phyloP scores from a whole-genome alignment of 192 early-diverging fungal genomes.

The Coemansia sp. region DNA sequence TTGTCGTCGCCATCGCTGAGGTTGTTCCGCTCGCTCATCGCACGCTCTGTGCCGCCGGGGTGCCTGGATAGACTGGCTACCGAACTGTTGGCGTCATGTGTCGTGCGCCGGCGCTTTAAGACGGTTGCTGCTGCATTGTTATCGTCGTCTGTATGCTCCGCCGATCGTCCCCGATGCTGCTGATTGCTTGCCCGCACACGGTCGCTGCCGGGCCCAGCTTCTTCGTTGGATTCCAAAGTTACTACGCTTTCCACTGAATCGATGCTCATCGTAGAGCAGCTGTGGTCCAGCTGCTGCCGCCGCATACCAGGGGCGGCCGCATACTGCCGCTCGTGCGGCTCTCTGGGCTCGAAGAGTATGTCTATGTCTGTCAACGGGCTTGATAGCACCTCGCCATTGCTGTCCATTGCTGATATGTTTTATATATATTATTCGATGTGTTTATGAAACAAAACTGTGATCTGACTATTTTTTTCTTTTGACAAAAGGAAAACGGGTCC shows the following conservation, averaged over 20 bases:
- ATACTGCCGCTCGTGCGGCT: not conserved
- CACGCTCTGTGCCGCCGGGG: not conserved
- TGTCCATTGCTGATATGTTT: too few species aligned
- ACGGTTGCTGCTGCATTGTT: not conserved
- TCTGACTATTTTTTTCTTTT: too few species aligned
- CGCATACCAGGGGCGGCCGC: not conserved
- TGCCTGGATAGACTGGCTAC: not conserved
- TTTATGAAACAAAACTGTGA: too few species aligned
- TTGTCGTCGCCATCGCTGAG: constrained; percentile 6
- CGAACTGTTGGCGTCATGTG: not conserved
- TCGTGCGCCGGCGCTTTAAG: not conserved
- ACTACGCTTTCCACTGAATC: not conserved
- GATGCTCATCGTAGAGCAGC: not conserved
- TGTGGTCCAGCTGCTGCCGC: not conserved
- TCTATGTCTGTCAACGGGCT: not conserved
- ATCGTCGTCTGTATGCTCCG: not conserved
- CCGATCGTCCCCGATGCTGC: not conserved
- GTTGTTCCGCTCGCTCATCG: not conserved
- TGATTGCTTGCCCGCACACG: not conserved
- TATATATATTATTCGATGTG: too few species aligned
- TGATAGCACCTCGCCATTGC: not conserved
- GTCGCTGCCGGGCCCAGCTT: not conserved
- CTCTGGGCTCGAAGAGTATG: not conserved
- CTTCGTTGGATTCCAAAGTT: not conserved
- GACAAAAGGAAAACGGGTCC: too few species aligned